Conservation (phyloP, 768 basidiomycete species). For the Kwoniella sp. region DNA sequence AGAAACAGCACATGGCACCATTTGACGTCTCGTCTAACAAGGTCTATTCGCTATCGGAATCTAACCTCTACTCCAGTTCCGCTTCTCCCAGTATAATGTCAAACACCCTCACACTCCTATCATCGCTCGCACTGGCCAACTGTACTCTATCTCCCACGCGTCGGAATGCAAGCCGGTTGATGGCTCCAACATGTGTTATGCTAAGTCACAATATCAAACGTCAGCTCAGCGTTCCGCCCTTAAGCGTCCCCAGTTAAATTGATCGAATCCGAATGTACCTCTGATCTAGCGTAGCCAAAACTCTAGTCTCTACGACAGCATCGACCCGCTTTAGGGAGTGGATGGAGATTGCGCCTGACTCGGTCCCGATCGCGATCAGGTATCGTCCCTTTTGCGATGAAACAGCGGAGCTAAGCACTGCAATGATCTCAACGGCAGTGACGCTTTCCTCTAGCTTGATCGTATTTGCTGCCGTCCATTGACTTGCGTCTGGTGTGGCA, state of each 20-base stretch:
- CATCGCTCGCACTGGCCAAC: conserved; percentile 88
- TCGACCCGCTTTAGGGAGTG: conserved; percentile 59
- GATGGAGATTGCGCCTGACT: conserved; percentile 74
- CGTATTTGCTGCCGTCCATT: conserved; percentile 66
- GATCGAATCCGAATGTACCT: conserved; percentile 26
- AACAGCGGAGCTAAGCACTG: conserved; percentile 29
- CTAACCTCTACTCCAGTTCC: neutral
- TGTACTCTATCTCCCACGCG: conserved; percentile 58
- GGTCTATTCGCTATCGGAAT: too few species aligned
- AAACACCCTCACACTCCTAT: conserved; percentile 82
- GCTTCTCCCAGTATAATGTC: conserved; percentile 34
- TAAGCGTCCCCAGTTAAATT: neutral
- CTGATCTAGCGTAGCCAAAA: conserved; percentile 58
- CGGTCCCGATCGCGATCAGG: conserved; percentile 77
- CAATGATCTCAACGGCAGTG: conserved; percentile 74
- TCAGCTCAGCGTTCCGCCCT: conserved; percentile 14
- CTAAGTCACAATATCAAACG: conserved; percentile 57
- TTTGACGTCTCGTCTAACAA: too few species aligned
- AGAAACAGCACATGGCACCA: too few species aligned
- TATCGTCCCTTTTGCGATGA: conserved; percentile 63
- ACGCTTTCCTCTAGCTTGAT: conserved; percentile 75
- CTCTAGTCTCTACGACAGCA: conserved; percentile 55
- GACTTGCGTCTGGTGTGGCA: conserved; percentile 46
- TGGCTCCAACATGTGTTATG: conserved; percentile 72
- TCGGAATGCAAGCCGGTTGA: conserved; percentile 81